Conservation (phyloP, 371 early-diverging fungal species). For the Globomyces sp. region DNA sequence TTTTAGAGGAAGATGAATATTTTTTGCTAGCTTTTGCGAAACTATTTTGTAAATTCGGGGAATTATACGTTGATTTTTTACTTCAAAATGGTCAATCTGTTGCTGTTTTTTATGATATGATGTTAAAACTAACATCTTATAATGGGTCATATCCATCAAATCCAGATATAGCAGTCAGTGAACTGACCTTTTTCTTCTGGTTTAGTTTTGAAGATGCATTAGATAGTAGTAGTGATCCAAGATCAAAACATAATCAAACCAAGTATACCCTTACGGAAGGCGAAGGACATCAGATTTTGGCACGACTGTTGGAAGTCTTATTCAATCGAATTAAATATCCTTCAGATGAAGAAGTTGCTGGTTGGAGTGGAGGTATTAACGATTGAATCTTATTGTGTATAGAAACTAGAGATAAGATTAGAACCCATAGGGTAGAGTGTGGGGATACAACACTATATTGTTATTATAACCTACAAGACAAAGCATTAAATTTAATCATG, state of each 20-base stretch:
- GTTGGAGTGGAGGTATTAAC: not conserved
- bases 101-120: constrained; percentile 12
- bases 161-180: constrained; percentile 1
- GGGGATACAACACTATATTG: constrained; percentile 13
- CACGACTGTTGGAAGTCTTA: constrained; percentile 1
- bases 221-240: constrained; percentile 1
- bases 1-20: constrained; percentile 17
- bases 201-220: constrained; percentile 13
- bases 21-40: constrained; percentile 10
- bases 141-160: constrained; percentile 12
- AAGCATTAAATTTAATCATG: constrained; percentile 2
- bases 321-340: constrained; percentile 5
- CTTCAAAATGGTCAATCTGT: not conserved
- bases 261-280: not conserved
- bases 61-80: constrained; percentile 9
- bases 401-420: constrained; percentile 2
- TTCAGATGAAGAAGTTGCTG: constrained; percentile 3
- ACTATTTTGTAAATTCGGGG: constrained; percentile 13
- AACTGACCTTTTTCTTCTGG: constrained; percentile 12
- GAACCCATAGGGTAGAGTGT: constrained; percentile 7
- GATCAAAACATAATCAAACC: not conserved
- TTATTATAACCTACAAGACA: constrained; percentile 8
- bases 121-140: not conserved
- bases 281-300: constrained; percentile 9
- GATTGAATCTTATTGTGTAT: not conserved